phyloP scores from a whole-genome alignment of 352 stramenopile genomes.

The Pythium brassicae region DNA sequence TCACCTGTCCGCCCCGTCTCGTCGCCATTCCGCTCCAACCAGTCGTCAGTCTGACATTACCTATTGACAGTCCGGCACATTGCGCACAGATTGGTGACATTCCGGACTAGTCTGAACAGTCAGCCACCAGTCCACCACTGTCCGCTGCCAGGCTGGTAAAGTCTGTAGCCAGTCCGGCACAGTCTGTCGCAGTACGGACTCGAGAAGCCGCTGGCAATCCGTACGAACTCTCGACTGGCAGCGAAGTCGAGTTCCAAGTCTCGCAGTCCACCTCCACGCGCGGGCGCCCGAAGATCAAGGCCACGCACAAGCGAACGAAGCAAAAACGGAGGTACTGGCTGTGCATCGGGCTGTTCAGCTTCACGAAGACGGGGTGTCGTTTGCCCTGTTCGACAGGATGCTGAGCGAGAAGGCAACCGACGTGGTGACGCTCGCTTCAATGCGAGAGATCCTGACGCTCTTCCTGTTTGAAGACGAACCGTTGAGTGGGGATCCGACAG shows the following conservation, averaged over 20 bases:
- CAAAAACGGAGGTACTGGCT: not conserved
- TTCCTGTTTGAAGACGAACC: not conserved
- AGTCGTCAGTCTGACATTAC: not conserved
- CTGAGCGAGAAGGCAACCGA: not conserved
- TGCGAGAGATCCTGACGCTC: not conserved
- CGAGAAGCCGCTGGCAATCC: not conserved
- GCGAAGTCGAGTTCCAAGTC: not conserved
- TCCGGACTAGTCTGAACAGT: not conserved
- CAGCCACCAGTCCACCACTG: not conserved
- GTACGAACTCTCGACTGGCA: not conserved
- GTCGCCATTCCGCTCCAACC: not conserved
- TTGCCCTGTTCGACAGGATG: not conserved
- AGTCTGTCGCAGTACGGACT: not conserved
- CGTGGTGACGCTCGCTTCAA: not conserved
- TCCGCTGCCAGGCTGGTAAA: not conserved
- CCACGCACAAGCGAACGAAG: not conserved
- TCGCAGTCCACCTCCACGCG: not conserved
- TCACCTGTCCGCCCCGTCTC: no score
- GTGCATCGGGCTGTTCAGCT: not conserved
- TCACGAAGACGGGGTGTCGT: not conserved
- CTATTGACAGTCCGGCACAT: no score
- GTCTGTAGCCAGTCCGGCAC: not conserved
- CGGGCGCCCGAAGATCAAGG: not conserved
- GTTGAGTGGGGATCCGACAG: not conserved
- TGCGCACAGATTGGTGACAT: no score